phyloP scores from a whole-genome alignment of 177 flowering plant genomes.

The Vitis hybrid region DNA sequence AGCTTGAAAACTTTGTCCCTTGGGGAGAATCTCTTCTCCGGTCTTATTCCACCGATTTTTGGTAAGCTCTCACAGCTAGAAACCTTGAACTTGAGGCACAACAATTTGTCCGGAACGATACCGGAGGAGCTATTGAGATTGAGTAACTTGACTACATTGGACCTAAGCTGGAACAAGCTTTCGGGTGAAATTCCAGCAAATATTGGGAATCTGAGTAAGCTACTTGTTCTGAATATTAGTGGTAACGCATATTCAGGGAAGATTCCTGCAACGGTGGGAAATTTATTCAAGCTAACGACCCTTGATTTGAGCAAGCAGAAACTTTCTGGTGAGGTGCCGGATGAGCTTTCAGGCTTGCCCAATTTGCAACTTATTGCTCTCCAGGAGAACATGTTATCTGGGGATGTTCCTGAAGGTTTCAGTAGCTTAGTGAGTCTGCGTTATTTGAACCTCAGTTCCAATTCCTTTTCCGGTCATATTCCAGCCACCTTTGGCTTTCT shows the following conservation, averaged over 20 bases:
- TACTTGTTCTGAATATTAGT: slow-evolving; percentile 51
- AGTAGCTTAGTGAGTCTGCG: slow-evolving; percentile 48
- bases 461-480: slow-evolving; percentile 52
- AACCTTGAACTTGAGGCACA: slow-evolving; percentile 37
- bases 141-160: slow-evolving; percentile 45
- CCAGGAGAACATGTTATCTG: slow-evolving; percentile 53
- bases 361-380: slow-evolving; percentile 50
- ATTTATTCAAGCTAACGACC: slow-evolving; percentile 37
- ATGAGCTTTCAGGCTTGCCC: slow-evolving; percentile 58
- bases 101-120: slow-evolving; percentile 39
- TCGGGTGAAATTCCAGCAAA: slow-evolving; percentile 37
- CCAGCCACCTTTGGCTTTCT: slow-evolving; percentile 56
- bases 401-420: slow-evolving; percentile 61
- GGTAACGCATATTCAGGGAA: slow-evolving; percentile 44
- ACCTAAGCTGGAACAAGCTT: slow-evolving; percentile 51
- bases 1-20: slow-evolving; percentile 29
- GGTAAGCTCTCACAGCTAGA: slow-evolving; percentile 33
- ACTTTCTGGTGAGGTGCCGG: slow-evolving; percentile 61
- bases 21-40: slow-evolving; percentile 45
- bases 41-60: slow-evolving; percentile 42
- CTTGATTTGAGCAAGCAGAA: slow-evolving; percentile 65
- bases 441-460: slow-evolving; percentile 47
- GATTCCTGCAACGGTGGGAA: slow-evolving; percentile 47
- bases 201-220: slow-evolving; percentile 37
- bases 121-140: slow-evolving; percentile 36